Evolutionary conservation across 306 rosid species (phyloP).

Genomic region (Pyrus bretschneideri): DNA sequence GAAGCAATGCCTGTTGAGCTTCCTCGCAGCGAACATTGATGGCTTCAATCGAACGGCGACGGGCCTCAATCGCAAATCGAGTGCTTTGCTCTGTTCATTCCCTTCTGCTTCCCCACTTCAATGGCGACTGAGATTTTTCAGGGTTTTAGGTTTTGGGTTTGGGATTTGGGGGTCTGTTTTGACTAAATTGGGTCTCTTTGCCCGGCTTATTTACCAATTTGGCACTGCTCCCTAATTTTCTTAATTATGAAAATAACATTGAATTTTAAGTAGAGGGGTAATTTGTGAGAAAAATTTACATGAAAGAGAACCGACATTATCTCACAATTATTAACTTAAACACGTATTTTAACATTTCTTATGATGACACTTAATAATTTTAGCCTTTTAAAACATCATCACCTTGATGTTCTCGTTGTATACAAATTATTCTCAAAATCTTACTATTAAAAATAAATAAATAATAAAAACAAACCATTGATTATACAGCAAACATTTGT

Average conservation of each 20-base stretch:
- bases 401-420: too few species aligned
- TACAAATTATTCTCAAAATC: background rate
- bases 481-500: background rate
- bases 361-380: too few species aligned
- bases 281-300: too few species aligned
- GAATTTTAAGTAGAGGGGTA: too few species aligned
- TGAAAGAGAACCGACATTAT: too few species aligned
- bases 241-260: too few species aligned
- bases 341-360: too few species aligned
- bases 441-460: too few species aligned
- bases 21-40: conserved; percentile 56
- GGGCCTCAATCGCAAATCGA: background rate
- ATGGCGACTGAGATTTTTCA: conserved; percentile 10
- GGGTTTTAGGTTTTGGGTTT: conserved; percentile 35
- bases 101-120: background rate
- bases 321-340: too few species aligned
- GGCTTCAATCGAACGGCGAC: background rate
- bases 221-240: background rate
- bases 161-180: background rate
- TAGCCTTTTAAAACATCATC: too few species aligned
- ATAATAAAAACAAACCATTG: too few species aligned
- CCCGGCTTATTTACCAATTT: background rate
- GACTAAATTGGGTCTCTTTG: background rate
- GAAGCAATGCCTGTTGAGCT: conserved; percentile 46
- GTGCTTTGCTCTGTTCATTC: background rate